Evolutionary conservation across 1,284 basidiomycete genomes (phyloP).

Genomic region (Moesziomyces aphidis): DNA sequence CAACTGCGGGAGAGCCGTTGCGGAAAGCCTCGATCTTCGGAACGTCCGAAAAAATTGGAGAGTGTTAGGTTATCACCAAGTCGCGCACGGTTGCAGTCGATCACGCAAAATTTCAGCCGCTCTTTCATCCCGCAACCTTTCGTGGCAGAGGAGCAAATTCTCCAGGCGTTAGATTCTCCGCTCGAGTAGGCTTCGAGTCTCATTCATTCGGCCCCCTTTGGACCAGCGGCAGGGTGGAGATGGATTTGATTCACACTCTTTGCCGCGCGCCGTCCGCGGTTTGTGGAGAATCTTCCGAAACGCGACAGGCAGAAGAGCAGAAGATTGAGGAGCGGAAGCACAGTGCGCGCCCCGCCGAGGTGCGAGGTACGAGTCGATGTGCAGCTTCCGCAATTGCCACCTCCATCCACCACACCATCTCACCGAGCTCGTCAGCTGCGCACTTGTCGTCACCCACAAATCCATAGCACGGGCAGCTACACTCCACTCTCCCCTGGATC

Average conservation of each 20-base stretch:
- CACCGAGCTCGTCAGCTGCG: not conserved
- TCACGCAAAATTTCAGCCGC: too few species aligned
- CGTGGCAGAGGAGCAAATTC: too few species aligned
- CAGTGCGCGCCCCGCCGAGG: too few species aligned
- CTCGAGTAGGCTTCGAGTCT: not conserved
- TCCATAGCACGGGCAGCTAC: not conserved
- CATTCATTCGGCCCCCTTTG: too few species aligned
- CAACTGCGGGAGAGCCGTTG: too few species aligned
- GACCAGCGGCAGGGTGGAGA: too few species aligned
- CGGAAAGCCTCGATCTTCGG: too few species aligned
- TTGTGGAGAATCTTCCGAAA: not conserved
- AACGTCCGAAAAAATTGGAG: too few species aligned
- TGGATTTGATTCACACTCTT: not conserved
- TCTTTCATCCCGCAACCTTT: too few species aligned
- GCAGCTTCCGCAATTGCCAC: not conserved
- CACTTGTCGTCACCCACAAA: not conserved
- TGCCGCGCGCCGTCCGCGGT: not conserved
- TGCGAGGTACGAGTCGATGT: not conserved
- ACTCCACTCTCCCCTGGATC: too few species aligned
- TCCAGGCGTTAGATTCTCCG: not conserved
- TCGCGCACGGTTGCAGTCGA: too few species aligned
- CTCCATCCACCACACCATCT: constrained; percentile 1
- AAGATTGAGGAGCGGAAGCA: not conserved
- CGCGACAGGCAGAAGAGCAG: not conserved
- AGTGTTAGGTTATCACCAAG: too few species aligned